Base-by-base conservation (phyloP, 805 yeast genomes). In the Blastobotrys terrestris region DNA sequence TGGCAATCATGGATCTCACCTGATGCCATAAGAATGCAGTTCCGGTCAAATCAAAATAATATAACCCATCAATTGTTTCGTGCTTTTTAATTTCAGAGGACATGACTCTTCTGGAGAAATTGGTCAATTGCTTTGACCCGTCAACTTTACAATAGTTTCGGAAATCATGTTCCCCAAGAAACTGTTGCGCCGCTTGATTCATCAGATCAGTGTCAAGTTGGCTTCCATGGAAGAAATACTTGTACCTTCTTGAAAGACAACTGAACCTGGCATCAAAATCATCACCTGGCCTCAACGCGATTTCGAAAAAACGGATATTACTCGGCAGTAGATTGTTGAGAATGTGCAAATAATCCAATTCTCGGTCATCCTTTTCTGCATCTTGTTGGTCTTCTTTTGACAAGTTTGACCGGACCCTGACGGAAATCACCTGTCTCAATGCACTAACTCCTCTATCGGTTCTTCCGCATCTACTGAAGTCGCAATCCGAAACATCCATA, bases 391-490 rank as follows among this genome's bases (percentile, higher is more conserved):
- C 87, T 45, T 84, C 91, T 1, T 62, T 60, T 0, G 80, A 63
- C 42, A 94, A 68, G 19, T 74, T 72, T 0, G 97, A 88, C 58
- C 99, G 75, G 22, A 92, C 83, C 14, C 74, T 69, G 40, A 94
- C 70, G 0, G 96, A 84, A 3, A 94, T 84, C 1, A 94, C 98
- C 68, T 94, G 99, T 58, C 88, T 87, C 84, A 94, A 80, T 0
- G 99, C 99, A 71, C 96, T 87, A 13, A 92, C 98, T n/a, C 97
- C 98, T 59, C 80, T 81, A 63, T 92, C 98, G 0, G 98, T 92
- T 62, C 98, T 76, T 0, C 98, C 98, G 70, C 98, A 94, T 57
- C 97, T 73, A 59, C 95, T 85, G 66, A 91, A 90, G 13, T 78
- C 76, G 63, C 84, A 87, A 1, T 80, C 82, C 5, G 71, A 71